Evolutionary conservation across 371 early-diverging fungal genomes (phyloP).

Genomic region (Rhizopus delemar): DNA sequence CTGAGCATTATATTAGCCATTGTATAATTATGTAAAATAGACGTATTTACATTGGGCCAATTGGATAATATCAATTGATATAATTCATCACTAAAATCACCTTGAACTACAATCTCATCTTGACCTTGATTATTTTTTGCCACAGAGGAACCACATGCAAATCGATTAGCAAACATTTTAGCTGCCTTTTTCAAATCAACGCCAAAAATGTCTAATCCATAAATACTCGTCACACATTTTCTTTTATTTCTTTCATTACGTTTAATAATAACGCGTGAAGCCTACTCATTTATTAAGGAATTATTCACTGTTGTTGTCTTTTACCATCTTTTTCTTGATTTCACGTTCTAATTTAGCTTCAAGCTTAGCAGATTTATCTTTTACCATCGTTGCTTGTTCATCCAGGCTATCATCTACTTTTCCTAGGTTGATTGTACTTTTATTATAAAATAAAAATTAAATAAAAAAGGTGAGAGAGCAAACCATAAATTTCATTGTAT

Average conservation of each 20-base stretch:
- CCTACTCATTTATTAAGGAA: conserved; percentile 15
- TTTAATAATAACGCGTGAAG: conserved; percentile 71
- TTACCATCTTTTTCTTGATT: conserved; percentile 73
- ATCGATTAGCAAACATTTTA: conserved; percentile 89
- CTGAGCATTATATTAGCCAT: conserved; percentile 25
- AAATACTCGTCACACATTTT: conserved; percentile 81
- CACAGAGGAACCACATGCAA: conserved; percentile 91
- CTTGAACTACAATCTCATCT: conserved; percentile 95
- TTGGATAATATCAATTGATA: conserved; percentile 59
- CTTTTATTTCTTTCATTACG: conserved; percentile 87
- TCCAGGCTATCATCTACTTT: conserved; percentile 32
- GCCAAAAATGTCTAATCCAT: conserved; percentile 80
- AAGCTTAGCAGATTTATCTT: conserved; percentile 52
- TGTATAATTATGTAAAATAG: not conserved
- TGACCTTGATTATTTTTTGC: conserved; percentile 87
- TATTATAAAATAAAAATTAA: conserved; percentile 4
- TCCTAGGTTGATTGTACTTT: conserved; percentile 20
- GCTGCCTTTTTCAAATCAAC: conserved; percentile 94
- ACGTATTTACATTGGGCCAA: conserved; percentile 57
- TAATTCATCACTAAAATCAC: conserved; percentile 87
- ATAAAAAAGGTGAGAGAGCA: conserved; percentile 1
- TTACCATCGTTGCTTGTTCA: conserved; percentile 48
- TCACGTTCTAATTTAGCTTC: conserved; percentile 80
- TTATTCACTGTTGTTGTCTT: not conserved
- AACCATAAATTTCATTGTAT: conserved; percentile 56